Base-by-base conservation (phyloP, 306 rosid genomes). In the Cyamopsis tetragonoloba region DNA sequence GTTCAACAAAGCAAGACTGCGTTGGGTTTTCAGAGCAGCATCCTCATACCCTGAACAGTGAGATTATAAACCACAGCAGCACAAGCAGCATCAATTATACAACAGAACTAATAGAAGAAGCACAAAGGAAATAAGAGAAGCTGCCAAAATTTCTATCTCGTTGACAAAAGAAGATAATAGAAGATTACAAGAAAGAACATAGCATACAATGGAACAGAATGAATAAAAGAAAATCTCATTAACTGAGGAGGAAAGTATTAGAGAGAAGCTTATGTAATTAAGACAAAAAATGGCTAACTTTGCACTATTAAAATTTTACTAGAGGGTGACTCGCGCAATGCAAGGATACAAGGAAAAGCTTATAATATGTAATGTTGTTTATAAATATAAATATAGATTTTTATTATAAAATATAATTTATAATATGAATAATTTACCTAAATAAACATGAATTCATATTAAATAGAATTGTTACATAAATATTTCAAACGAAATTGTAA, bases 1-100 rank as follows among this genome's bases (percentile, higher is more conserved):
- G 84, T 93, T 93, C 79, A 93, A 65, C 71, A 62, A 84, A 66
- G 98, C 95, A 71, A 93, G 95, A 72, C 97, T 89, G 22, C 88
- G 87, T 71, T 93, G 98, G 49, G 97, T 89, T 80, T 84, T 93
- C 70, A 93, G 82, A 76, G 98, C 97, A 79, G 95, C 98, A 79
- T 83, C 97, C 70, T 93, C 98, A 39, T 89, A 93, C 79, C 80
- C 98, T 93, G 65, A 70, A 73, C 72, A 32, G 64, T 4, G 50
- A 64, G 27, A 63, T 71, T 49, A 79, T 49, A 47, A 77, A 35
- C 50, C 73, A 38, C 76, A 80, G 47, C 34, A 80, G 43, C 70
- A 76, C 22, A 81, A 73, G 64, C 27, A 62, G 24, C 35, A 41
- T 27, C 50, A 63, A 58, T 51, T 31, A 77, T 30, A 72, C 20